Percentiles rank a stretch among this genome's conserved stretches.
phyloP scores from a whole-genome alignment of 108 stramenopile genomes.

The Skeletonema potamos region DNA sequence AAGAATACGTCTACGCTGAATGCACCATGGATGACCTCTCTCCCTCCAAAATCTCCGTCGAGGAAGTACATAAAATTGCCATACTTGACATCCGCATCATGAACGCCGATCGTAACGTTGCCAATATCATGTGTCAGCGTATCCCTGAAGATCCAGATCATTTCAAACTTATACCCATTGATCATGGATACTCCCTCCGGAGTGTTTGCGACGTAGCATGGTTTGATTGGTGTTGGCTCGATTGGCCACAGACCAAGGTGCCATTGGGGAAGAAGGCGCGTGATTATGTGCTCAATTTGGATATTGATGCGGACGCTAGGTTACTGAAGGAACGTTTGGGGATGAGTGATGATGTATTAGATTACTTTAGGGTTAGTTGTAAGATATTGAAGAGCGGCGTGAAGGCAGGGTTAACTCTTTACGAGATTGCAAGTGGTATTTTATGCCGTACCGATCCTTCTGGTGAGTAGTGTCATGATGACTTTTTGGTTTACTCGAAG shows the following conservation, averaged over 20 bases:
- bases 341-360: slow-evolving; percentile 68
- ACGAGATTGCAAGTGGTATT: slow-evolving; percentile 79
- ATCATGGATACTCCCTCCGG: slow-evolving; percentile 97
- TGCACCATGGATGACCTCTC: slow-evolving; percentile 92
- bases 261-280: slow-evolving; percentile 63
- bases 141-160: slow-evolving; percentile 63
- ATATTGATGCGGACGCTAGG: slow-evolving; percentile 76
- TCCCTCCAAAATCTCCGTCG: slow-evolving; percentile 77
- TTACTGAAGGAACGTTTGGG: slow-evolving; percentile 66
- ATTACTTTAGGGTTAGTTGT: slow-evolving; percentile 74
- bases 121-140: slow-evolving; percentile 88
- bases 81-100: slow-evolving; percentile 95
- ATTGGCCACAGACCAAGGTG: slow-evolving; percentile 94
- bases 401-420: slow-evolving; percentile 68
- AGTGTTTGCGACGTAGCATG: slow-evolving; percentile 91
- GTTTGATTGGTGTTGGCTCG: slow-evolving; percentile 99
- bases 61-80: slow-evolving; percentile 97
- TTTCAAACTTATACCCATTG: slow-evolving; percentile 93
- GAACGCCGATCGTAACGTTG: slow-evolving; percentile 96
- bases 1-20: slow-evolving; percentile 87
- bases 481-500: background rate
- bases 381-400: slow-evolving; percentile 75
- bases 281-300: slow-evolving; percentile 69
- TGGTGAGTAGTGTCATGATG: slow-evolving; percentile 5
- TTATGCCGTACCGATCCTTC: slow-evolving; percentile 79